phyloP scores from a whole-genome alignment of 805 yeast genomes.

The Metschnikowia chrysomelidarum region DNA sequence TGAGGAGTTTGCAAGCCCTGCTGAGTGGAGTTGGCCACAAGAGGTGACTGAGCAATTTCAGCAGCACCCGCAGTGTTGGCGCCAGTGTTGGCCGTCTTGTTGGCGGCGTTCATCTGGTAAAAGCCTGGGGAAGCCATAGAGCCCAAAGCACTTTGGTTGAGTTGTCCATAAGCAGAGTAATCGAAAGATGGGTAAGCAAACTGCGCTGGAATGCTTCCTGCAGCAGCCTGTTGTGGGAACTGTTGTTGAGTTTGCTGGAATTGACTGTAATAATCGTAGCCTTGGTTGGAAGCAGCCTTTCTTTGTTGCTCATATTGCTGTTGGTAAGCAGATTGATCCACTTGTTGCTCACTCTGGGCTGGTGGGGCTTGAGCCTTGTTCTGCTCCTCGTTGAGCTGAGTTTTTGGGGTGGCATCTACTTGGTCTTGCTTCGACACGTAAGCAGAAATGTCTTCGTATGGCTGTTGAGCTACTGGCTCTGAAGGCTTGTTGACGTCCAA shows the following conservation, averaged over 20 bases:
- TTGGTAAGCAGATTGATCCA: slow-evolving; percentile 15
- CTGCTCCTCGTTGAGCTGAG: slow-evolving; percentile 15
- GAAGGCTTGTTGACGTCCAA: slow-evolving; percentile 40
- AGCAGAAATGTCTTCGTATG: slow-evolving; percentile 6
- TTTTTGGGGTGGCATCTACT: slow-evolving; percentile 11
- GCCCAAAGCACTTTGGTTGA: slow-evolving; percentile 18
- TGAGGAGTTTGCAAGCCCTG: slow-evolving; percentile 28
- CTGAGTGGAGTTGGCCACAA: slow-evolving; percentile 24
- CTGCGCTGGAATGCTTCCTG: slow-evolving; percentile 41
- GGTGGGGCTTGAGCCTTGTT: slow-evolving; percentile 9
- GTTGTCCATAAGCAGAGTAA: slow-evolving; percentile 36
- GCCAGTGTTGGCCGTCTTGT: slow-evolving; percentile 26
- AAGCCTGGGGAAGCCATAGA: slow-evolving; percentile 15
- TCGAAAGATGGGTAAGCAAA: slow-evolving; percentile 46
- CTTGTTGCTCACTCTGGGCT: slow-evolving; percentile 28
- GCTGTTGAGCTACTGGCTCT: slow-evolving; percentile 20
- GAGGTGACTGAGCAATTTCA: slow-evolving; percentile 34
- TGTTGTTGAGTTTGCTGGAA: slow-evolving; percentile 29
- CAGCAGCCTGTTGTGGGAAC: slow-evolving; percentile 38
- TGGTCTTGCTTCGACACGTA: slow-evolving; percentile 5
- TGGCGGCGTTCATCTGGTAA: slow-evolving; percentile 31
- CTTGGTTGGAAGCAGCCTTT: slow-evolving; percentile 17
- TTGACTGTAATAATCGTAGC: slow-evolving; percentile 21
- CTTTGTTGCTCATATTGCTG: slow-evolving; percentile 16
- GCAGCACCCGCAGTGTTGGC: slow-evolving; percentile 19